A percentile compares a stretch with the other conserved stretches of the same genome.
These are phyloP conservation scores for Trypanosomatidae sp. DNA, from an alignment of 208 protist species.

Conservation along the genomic window DNA sequence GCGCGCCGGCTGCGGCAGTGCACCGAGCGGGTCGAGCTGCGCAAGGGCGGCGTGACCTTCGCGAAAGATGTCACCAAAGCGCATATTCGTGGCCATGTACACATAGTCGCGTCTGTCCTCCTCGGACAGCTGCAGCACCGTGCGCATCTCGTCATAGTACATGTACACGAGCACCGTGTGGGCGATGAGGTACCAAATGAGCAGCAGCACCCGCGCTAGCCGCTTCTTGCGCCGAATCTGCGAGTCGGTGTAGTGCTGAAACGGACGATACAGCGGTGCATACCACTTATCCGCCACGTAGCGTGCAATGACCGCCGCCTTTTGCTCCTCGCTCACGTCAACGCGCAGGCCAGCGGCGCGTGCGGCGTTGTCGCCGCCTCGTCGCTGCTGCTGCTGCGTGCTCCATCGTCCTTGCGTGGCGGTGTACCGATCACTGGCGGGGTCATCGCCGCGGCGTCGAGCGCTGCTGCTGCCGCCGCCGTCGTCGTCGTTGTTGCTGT, in stretches of 20 bases:
- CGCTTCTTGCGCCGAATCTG: conserved; percentile 30
- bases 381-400: too few species aligned
- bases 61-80: conserved; percentile 46
- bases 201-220: conserved; percentile 9
- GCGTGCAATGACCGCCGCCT: conserved; percentile 35
- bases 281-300: conserved; percentile 45
- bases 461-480: too few species aligned
- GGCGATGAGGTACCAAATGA: neutral
- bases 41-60: conserved; percentile 24
- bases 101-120: conserved; percentile 54
- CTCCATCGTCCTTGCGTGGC: too few species aligned
- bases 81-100: conserved; percentile 52
- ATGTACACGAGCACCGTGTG: conserved; percentile 8
- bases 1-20: conserved; percentile 30
- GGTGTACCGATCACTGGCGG: too few species aligned
- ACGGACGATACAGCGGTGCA: conserved; percentile 23
- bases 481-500: too few species aligned
- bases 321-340: conserved; percentile 39
- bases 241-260: conserved; percentile 25
- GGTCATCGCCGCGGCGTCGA: too few species aligned
- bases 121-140: conserved; percentile 21
- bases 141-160: conserved; percentile 41
- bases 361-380: conserved; percentile 3
- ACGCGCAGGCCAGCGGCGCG: conserved; percentile 10
- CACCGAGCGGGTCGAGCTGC: conserved; percentile 50